Evolutionary conservation across 371 early-diverging fungal genomes (phyloP).

Genomic region (Funneliformis caledonium): DNA sequence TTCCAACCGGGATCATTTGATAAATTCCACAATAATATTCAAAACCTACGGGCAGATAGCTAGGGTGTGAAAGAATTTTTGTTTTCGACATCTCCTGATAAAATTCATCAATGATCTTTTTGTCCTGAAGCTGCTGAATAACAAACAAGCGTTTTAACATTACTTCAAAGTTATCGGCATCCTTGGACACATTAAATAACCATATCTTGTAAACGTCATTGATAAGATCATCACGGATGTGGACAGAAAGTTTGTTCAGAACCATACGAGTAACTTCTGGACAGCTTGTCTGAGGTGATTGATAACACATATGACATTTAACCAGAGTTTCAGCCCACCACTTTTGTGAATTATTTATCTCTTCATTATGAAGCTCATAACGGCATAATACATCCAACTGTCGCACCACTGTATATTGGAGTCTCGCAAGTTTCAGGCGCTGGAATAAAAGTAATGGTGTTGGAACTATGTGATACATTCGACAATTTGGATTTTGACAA

Average conservation of each 20-base stretch:
- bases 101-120: neutral
- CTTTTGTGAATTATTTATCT: neutral
- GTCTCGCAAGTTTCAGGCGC: constrained; percentile 7
- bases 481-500: neutral
- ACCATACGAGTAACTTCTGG: neutral
- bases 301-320: constrained; percentile 24
- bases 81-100: neutral
- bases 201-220: neutral
- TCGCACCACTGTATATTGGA: constrained; percentile 16
- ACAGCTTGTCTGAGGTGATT: constrained; percentile 27
- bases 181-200: neutral
- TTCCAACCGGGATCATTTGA: constrained; percentile 7
- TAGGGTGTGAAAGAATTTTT: neutral
- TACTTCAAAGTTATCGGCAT: neutral
- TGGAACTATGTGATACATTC: constrained; percentile 6
- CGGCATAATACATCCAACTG: constrained; percentile 4
- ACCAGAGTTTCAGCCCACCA: constrained; percentile 31
- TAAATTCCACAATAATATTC: neutral
- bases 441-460: neutral
- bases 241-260: neutral
- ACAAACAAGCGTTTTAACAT: constrained; percentile 31
- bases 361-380: neutral
- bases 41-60: constrained; percentile 6
- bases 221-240: neutral
- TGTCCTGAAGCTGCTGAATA: neutral